Evolutionary conservation across 352 stramenopile species (phyloP).

Genomic region (Phytophthora aleatoria): DNA sequence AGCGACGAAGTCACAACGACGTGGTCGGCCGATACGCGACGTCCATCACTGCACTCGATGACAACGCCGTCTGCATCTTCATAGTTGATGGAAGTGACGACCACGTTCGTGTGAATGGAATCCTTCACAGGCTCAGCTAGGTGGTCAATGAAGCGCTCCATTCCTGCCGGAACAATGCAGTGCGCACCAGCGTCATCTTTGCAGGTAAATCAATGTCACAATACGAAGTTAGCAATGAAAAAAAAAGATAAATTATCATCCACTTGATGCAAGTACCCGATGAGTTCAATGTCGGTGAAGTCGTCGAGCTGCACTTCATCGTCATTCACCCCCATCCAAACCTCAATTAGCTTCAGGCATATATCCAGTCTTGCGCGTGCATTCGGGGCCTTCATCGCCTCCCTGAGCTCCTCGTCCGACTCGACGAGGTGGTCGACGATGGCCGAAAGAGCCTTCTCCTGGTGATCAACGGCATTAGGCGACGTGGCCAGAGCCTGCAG

Average conservation of each 20-base stretch:
- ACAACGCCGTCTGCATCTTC: slow-evolving; percentile 31
- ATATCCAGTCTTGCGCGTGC: slow-evolving; percentile 39
- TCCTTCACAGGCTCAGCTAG: slow-evolving; percentile 36
- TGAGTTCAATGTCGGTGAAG: slow-evolving; percentile 56
- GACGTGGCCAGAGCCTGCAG: slow-evolving; percentile 43
- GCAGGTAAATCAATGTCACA: neutral
- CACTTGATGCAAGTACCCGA: slow-evolving; percentile 39
- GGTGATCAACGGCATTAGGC: slow-evolving; percentile 8
- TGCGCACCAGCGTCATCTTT: slow-evolving; percentile 59
- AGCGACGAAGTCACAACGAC: slow-evolving; percentile 67
- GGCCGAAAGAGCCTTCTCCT: slow-evolving; percentile 34
- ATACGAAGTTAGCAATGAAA: slow-evolving; percentile 1
- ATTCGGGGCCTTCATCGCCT: slow-evolving; percentile 23
- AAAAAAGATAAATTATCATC: neutral
- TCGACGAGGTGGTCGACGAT: slow-evolving; percentile 44
- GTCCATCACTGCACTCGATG: slow-evolving; percentile 35
- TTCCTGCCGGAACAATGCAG: slow-evolving; percentile 52
- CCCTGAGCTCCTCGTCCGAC: slow-evolving; percentile 25
- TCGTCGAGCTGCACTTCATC: slow-evolving; percentile 62
- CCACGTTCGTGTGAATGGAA: slow-evolving; percentile 38
- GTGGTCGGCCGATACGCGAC: slow-evolving; percentile 38
- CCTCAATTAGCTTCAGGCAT: slow-evolving; percentile 55
- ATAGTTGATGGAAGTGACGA: slow-evolving; percentile 39
- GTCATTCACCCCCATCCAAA: slow-evolving; percentile 59
- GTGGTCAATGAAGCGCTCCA: slow-evolving; percentile 56